Percentiles rank a stretch among this genome's conserved stretches.
Evolutionary conservation across 2,329 filamentous ascomycete species (phyloP).

Genomic region (Hymenotorrendiella dingleyae): DNA sequence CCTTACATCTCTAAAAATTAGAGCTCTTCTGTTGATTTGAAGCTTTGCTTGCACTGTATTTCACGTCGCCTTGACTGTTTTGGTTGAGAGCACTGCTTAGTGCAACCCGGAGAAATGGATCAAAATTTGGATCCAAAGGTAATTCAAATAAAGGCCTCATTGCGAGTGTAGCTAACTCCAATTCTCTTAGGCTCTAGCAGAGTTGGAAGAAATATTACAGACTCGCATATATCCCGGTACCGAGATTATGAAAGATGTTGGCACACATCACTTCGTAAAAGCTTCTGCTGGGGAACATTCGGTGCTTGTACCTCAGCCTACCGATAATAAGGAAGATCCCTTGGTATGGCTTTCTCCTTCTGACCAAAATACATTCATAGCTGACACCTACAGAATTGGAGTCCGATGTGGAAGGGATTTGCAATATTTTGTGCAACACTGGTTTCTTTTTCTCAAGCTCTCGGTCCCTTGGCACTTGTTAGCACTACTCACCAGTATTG

Average conservation of each 20-base stretch:
- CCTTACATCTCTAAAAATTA: too few relatives aligned
- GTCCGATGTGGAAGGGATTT: slow-evolving; percentile 38
- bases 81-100: too few relatives aligned
- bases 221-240: slow-evolving; percentile 30
- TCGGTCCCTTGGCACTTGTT: slow-evolving; percentile 37
- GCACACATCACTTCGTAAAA: slow-evolving; percentile 59
- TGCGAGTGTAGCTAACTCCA: not conserved
- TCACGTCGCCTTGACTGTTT: too few relatives aligned
- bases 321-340: slow-evolving; percentile 42
- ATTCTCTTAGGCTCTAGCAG: slow-evolving; percentile 16
- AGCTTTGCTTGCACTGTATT: too few relatives aligned
- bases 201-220: slow-evolving; percentile 27
- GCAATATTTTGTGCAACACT: slow-evolving; percentile 30
- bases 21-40: too few relatives aligned
- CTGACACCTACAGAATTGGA: slow-evolving; percentile 39
- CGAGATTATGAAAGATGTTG: slow-evolving; percentile 46
- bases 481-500: not conserved
- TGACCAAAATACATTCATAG: too few relatives aligned
- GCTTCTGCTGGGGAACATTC: slow-evolving; percentile 36
- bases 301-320: slow-evolving; percentile 42
- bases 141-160: not conserved
- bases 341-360: slow-evolving; percentile 25
- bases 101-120: too few relatives aligned
- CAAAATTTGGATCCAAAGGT: slow-evolving; percentile 23
- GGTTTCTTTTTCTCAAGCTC: slow-evolving; percentile 39